Conservation (phyloP, 1,284 basidiomycete species). For the Erythrobasidium hasegawianum region DNA sequence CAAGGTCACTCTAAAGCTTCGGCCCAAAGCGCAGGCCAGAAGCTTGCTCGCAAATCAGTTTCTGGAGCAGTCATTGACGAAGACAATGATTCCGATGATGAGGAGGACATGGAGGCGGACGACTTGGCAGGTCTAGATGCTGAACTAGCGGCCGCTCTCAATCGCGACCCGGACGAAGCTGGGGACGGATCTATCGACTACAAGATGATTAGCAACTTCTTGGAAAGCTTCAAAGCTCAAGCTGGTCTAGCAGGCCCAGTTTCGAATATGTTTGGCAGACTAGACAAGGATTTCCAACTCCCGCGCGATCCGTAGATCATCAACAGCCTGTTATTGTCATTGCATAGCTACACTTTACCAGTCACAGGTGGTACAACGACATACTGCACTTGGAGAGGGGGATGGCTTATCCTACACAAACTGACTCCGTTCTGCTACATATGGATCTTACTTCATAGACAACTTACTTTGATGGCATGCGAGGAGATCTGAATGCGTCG, state of each 20-base stretch:
- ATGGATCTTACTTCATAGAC: too few relatives aligned
- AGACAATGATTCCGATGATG: constrained; percentile 51
- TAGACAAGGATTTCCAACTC: constrained; percentile 51
- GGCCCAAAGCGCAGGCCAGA: neutral
- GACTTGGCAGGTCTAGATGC: constrained; percentile 78
- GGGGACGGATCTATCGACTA: constrained; percentile 66
- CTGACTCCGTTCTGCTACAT: too few relatives aligned
- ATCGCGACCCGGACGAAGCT: constrained; percentile 53
- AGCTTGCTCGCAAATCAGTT: neutral
- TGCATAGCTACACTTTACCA: neutral
- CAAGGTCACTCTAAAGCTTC: constrained; percentile 30
- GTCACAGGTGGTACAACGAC: neutral
- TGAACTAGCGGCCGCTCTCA: constrained; percentile 67
- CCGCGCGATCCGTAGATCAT: constrained; percentile 35
- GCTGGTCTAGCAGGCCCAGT: constrained; percentile 81
- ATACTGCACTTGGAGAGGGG: neutral
- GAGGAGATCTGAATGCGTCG: too few relatives aligned
- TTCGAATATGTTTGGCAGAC: constrained; percentile 73
- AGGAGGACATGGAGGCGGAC: constrained; percentile 55
- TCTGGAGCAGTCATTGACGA: neutral
- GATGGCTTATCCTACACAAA: too few relatives aligned
- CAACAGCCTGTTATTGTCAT: neutral
- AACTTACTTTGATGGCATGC: too few relatives aligned
- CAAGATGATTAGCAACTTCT: constrained; percentile 85
- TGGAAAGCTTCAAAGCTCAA: constrained; percentile 90